A percentile compares a stretch with the other conserved stretches of the same genome.
phyloP scores from a whole-genome alignment of 2,329 filamentous ascomycete genomes.

The Clarireedia monteithiana region DNA sequence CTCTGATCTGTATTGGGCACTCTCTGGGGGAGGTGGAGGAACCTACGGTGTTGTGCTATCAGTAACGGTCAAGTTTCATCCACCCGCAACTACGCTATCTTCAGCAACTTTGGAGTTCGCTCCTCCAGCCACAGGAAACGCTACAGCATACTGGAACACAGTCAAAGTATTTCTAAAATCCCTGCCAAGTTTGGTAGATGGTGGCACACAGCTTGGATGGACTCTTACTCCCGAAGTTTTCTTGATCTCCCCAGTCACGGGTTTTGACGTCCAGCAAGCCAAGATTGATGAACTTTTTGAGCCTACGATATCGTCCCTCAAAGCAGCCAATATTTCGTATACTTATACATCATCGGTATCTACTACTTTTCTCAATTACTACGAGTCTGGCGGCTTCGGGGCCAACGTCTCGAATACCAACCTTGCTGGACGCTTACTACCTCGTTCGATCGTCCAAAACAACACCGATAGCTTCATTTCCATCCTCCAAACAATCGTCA shows the following conservation, averaged over 20 bases:
- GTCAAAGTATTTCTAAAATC: neutral
- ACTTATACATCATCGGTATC: neutral
- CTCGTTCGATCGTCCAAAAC: neutral
- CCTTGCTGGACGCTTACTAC: neutral
- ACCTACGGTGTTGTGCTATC: conserved; percentile 49
- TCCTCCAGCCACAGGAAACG: neutral
- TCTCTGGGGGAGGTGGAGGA: conserved; percentile 50
- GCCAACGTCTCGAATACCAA: neutral
- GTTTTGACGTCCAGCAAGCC: neutral
- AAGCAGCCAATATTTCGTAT: neutral
- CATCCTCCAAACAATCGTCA: neutral
- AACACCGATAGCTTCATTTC: neutral
- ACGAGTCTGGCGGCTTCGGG: neutral
- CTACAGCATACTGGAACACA: neutral
- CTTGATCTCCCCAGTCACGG: neutral
- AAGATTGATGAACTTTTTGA: neutral
- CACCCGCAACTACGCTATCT: neutral
- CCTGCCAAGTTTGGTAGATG: neutral
- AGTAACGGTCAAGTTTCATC: conserved; percentile 32
- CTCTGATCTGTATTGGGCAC: conserved; percentile 53
- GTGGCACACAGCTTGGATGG: neutral
- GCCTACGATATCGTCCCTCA: neutral
- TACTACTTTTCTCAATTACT: neutral
- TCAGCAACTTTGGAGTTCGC: neutral
- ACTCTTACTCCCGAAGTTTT: neutral